These are phyloP conservation scores for Diaporthe sp. DNA, from an alignment of 2,329 filamentous ascomycete species.

Conservation along the genomic window DNA sequence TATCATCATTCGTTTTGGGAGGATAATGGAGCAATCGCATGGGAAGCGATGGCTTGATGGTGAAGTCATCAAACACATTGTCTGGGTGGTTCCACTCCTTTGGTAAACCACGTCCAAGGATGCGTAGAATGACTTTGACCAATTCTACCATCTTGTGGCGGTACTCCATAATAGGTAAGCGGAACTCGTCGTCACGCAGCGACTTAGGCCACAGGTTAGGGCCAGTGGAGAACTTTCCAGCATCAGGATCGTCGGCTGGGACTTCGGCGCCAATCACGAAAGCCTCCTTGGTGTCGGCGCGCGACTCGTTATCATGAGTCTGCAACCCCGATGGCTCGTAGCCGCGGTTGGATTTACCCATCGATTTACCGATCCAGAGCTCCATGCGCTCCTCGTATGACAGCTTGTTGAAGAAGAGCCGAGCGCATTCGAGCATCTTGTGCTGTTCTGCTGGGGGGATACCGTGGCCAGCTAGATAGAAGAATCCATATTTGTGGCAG, in stretches of 20 bases:
- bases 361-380: background rate
- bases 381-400: background rate
- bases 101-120: background rate
- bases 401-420: background rate
- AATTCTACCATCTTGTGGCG: slow-evolving; percentile 13
- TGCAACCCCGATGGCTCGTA: background rate
- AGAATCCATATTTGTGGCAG: background rate
- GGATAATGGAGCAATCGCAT: slow-evolving; percentile 21
- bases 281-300: background rate
- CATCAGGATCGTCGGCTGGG: background rate
- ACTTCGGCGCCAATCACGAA: background rate
- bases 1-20: background rate
- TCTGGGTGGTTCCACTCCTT: slow-evolving; percentile 2
- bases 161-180: slow-evolving; percentile 3
- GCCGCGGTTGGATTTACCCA: background rate
- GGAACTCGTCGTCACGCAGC: slow-evolving; percentile 5
- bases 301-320: background rate
- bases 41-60: background rate
- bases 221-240: background rate
- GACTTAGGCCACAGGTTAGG: slow-evolving; percentile 16
- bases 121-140: slow-evolving; percentile 3
- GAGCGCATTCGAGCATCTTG: background rate
- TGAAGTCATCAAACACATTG: background rate
- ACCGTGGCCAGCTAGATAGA: background rate
- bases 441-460: background rate